A percentile compares a stretch with the other conserved stretches of the same genome.
Conservation (phyloP, 2,329 filamentous ascomycete genomes). For the Ophiostoma sp. region DNA sequence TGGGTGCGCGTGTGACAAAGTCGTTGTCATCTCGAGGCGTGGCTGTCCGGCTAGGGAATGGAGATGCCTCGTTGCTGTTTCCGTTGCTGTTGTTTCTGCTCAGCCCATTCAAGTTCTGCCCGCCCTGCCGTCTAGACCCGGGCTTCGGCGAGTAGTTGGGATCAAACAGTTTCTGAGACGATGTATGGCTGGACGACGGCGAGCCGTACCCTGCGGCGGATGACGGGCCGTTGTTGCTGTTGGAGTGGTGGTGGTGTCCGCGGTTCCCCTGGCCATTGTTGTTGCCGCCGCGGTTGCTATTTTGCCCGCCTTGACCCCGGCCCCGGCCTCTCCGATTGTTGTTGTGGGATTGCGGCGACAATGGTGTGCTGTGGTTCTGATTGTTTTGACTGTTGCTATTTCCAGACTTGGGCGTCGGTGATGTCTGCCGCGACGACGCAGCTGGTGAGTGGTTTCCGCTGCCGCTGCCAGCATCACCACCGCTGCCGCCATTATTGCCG, state of each 20-base stretch:
- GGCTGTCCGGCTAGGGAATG: slow-evolving; percentile 39
- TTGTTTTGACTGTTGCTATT: background rate
- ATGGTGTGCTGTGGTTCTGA: background rate
- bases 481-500: slow-evolving; percentile 31
- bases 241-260: slow-evolving; percentile 9
- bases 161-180: slow-evolving; percentile 8
- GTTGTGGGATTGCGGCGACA: slow-evolving; percentile 29
- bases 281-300: background rate
- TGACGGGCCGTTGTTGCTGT: slow-evolving; percentile 22
- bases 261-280: background rate
- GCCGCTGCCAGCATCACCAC: slow-evolving; percentile 24
- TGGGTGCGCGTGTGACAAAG: slow-evolving; percentile 66
- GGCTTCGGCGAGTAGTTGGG: slow-evolving; percentile 10
- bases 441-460: background rate
- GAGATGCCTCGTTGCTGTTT: slow-evolving; percentile 25
- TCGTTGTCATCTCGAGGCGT: slow-evolving; percentile 50
- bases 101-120: slow-evolving; percentile 32
- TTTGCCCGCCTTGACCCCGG: slow-evolving; percentile 34
- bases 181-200: background rate
- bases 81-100: background rate
- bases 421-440: slow-evolving; percentile 22
- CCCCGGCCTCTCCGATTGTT: slow-evolving; percentile 47
- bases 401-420: slow-evolving; percentile 14
- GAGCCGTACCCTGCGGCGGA: slow-evolving; percentile 25
- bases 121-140: slow-evolving; percentile 1